A percentile compares a stretch with the other conserved stretches of the same genome.
Conservation (phyloP, 495 filamentous ascomycete species). For the Aspergillus hancockii region DNA sequence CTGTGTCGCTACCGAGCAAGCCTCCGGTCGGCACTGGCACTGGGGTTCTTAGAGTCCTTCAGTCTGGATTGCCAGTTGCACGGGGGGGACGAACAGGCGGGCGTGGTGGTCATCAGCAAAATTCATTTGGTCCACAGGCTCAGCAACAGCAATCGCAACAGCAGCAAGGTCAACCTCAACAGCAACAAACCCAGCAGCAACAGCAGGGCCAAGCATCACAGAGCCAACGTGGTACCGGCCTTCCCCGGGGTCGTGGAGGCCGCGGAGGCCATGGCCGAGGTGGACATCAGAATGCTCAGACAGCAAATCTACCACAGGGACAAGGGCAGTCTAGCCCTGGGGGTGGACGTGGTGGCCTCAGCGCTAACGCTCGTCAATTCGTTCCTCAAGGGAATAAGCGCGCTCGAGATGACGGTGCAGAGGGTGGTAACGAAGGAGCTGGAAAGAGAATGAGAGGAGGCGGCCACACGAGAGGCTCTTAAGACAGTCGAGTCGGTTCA, state of each 20-base stretch:
- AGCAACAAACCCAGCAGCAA: constrained; percentile 20
- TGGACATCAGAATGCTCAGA: constrained; percentile 40
- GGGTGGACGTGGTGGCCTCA: constrained; percentile 43
- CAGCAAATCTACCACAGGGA: constrained; percentile 22
- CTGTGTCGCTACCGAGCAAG: constrained; percentile 36
- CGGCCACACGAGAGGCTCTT: constrained; percentile 39
- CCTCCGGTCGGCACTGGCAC: constrained; percentile 39
- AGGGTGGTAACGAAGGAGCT: constrained; percentile 38
- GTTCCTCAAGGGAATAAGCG: constrained; percentile 66
- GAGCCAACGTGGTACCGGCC: constrained; percentile 41
- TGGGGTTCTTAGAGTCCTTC: constrained; percentile 41
- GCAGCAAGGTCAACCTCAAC: constrained; percentile 19
- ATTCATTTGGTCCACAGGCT: constrained; percentile 26
- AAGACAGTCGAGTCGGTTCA: constrained; percentile 12
- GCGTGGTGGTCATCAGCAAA: constrained; percentile 35
- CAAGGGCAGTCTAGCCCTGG: constrained; percentile 35
- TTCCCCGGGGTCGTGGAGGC: constrained; percentile 48
- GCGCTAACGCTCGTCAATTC: constrained; percentile 59
- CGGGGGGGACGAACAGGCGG: constrained; percentile 36
- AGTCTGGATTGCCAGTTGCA: constrained; percentile 53
- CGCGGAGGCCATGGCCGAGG: constrained; percentile 49
- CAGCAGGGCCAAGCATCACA: constrained; percentile 21
- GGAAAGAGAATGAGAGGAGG: constrained; percentile 58
- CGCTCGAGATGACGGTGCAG: constrained; percentile 60
- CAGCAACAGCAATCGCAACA: constrained; percentile 23